Conservation (phyloP, 2,329 filamentous ascomycete genomes). For the Penicillium verrucosum region DNA sequence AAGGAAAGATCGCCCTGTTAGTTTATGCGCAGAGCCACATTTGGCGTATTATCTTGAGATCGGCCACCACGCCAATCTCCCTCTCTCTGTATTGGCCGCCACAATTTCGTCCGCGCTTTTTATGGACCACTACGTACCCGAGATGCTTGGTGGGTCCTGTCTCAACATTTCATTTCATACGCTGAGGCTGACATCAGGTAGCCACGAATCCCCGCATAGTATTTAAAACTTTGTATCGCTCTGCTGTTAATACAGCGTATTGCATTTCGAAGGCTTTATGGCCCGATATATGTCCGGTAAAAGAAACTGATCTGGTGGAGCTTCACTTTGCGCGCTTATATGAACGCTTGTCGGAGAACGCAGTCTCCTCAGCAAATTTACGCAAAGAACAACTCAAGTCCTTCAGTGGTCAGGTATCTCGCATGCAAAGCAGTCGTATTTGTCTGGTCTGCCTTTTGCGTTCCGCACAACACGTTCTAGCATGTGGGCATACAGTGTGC, state of each 20-base stretch:
- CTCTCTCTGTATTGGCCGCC: not conserved
- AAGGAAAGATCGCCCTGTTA: conserved; percentile 9
- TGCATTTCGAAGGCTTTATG: not conserved
- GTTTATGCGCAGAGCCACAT: not conserved
- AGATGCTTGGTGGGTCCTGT: conserved; percentile 13
- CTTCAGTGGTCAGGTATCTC: conserved; percentile 11
- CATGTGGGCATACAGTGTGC: conserved; percentile 12
- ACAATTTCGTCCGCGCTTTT: conserved; percentile 16
- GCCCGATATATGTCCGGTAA: not conserved
- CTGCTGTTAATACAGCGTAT: not conserved
- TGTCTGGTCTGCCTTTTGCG: conserved; percentile 22
- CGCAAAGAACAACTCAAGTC: conserved; percentile 4
- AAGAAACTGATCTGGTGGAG: not conserved
- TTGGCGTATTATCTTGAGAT: conserved; percentile 14
- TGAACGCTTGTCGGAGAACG: not conserved
- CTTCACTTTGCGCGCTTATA: not conserved
- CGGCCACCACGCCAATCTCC: conserved; percentile 1
- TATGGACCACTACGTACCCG: conserved; percentile 25
- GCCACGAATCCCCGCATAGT: not conserved
- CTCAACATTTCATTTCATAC: not conserved
- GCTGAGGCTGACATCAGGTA: not conserved
- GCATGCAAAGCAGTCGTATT: conserved; percentile 17
- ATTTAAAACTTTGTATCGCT: conserved; percentile 9
- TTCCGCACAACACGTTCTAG: conserved; percentile 17
- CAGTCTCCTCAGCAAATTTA: not conserved